These are phyloP conservation scores for Oryza coarctata DNA, from an alignment of 176 grass and related monocot species.

Conservation along the genomic window DNA sequence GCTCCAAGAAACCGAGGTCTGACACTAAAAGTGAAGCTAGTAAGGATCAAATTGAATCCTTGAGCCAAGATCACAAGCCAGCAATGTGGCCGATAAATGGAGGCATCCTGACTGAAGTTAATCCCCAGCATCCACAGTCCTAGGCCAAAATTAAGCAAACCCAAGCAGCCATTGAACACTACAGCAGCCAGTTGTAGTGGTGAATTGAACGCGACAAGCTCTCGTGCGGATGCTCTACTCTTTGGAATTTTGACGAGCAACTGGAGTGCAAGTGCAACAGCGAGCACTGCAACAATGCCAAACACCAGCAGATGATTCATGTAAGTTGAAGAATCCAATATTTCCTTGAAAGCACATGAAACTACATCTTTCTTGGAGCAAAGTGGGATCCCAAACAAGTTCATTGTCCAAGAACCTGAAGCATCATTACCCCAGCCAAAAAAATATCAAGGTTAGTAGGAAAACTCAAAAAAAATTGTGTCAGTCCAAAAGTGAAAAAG, in stretches of 20 bases:
- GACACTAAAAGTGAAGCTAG: constrained; percentile 41
- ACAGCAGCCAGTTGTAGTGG: constrained; percentile 31
- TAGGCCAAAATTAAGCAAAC: constrained; percentile 53
- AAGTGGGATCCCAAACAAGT: constrained; percentile 34
- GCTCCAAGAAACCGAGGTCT: constrained; percentile 34
- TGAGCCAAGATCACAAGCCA: constrained; percentile 53
- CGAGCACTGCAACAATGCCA: constrained; percentile 7
- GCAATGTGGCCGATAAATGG: constrained; percentile 41
- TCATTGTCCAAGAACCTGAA: constrained; percentile 51
- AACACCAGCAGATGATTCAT: constrained; percentile 53
- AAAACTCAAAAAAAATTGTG: background rate
- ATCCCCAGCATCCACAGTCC: constrained; percentile 57
- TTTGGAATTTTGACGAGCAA: constrained; percentile 48
- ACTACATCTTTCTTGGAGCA: constrained; percentile 37
- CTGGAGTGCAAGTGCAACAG: constrained; percentile 34
- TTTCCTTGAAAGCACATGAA: constrained; percentile 32
- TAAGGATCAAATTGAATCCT: constrained; percentile 43
- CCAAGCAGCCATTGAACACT: constrained; percentile 51
- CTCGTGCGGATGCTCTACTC: background rate
- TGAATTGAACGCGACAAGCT: constrained; percentile 27
- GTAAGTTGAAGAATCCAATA: constrained; percentile 70
- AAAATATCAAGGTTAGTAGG: background rate
- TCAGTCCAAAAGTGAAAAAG: background rate
- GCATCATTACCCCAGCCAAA: background rate
- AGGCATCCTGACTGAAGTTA: constrained; percentile 19